A percentile compares a stretch with the other conserved stretches of the same genome.
Evolutionary conservation across 306 rosid genomes (phyloP).

Genomic region (Acmispon strigosus): DNA sequence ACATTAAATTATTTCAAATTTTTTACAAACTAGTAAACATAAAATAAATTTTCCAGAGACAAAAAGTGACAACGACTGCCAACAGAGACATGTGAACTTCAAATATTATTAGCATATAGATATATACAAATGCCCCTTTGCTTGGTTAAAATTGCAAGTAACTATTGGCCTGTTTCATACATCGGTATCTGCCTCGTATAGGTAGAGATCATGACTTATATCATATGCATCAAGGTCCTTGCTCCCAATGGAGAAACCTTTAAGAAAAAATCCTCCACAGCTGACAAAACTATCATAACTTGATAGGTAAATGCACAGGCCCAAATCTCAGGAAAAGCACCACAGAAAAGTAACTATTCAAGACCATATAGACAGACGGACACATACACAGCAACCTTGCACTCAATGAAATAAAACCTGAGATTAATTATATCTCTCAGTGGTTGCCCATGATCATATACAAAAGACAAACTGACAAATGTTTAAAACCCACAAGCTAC

Average conservation of each 20-base stretch:
- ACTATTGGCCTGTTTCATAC: not conserved
- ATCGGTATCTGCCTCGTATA: not conserved
- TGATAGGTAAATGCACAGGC: not conserved
- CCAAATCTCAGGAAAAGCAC: not conserved
- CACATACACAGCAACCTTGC: not conserved
- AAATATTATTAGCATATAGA: not conserved
- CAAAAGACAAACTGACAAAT: not conserved
- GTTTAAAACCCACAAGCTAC: conserved; percentile 1
- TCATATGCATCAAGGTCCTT: not conserved
- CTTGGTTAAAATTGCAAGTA: not conserved
- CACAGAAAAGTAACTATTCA: not conserved
- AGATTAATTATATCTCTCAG: not conserved
- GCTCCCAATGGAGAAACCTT: not conserved
- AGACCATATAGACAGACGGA: not conserved
- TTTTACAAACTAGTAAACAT: conserved; percentile 5
- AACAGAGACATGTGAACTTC: not conserved
- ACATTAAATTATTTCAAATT: not conserved
- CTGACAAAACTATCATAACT: not conserved
- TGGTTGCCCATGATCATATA: not conserved
- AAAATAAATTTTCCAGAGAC: not conserved
- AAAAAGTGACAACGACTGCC: not conserved
- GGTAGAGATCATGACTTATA: not conserved
- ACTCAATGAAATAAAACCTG: not conserved
- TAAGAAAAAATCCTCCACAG: not conserved
- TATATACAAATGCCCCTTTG: not conserved